phyloP scores from a whole-genome alignment of 805 yeast genomes.

The Metschnikowia dekortorum region DNA sequence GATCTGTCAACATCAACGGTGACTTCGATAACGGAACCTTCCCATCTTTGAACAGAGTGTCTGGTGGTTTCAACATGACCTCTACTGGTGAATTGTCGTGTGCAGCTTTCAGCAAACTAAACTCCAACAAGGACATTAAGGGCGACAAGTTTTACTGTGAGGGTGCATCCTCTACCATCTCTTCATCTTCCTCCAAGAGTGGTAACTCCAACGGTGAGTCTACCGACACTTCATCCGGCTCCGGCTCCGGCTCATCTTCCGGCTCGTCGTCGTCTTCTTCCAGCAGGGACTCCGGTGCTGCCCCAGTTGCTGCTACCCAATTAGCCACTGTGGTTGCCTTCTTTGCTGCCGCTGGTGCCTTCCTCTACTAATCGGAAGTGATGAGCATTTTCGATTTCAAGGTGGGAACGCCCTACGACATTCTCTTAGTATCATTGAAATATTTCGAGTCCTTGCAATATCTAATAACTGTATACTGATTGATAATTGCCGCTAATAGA shows the following conservation, averaged over 20 bases:
- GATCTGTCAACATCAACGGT: constrained; percentile 84
- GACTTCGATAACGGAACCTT: constrained; percentile 75
- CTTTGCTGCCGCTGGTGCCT: constrained; percentile 36
- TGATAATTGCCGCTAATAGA: neutral
- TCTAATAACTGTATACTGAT: constrained; percentile 1
- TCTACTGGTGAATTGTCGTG: constrained; percentile 80
- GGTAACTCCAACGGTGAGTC: constrained; percentile 21
- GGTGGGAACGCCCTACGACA: neutral
- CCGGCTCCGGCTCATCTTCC: constrained; percentile 17
- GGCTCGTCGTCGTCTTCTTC: constrained; percentile 19
- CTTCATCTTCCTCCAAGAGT: constrained; percentile 41
- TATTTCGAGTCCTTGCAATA: constrained; percentile 2
- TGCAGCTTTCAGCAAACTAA: constrained; percentile 63
- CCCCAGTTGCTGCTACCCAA: constrained; percentile 20
- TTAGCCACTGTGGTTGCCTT: constrained; percentile 28
- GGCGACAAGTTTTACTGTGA: constrained; percentile 82
- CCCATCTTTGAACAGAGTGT: constrained; percentile 67
- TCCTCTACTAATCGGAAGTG: constrained; percentile 23
- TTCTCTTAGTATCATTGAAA: constrained; percentile 5
- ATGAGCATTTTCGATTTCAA: neutral
- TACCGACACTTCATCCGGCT: constrained; percentile 26
- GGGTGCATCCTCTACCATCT: constrained; percentile 38
- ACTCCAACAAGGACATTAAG: constrained; percentile 76
- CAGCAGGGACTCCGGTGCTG: constrained; percentile 24
- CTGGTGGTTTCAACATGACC: constrained; percentile 88